phyloP scores from a whole-genome alignment of 257 asterid species.

The Solanum stenotomum region DNA sequence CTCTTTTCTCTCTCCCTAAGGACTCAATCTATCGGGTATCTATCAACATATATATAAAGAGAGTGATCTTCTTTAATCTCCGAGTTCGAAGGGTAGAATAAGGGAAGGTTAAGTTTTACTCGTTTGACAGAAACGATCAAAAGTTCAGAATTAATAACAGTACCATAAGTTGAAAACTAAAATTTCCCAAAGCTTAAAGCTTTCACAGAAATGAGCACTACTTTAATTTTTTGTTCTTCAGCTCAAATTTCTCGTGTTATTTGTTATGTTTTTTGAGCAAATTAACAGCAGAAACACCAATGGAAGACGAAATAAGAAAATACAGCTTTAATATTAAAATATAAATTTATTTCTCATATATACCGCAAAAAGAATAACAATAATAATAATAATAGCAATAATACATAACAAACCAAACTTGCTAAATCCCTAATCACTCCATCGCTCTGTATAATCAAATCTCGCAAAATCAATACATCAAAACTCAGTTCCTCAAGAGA shows the following conservation, averaged over 20 bases:
- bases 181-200: too few relatives aligned
- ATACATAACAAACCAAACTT: neutral
- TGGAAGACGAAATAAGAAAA: neutral
- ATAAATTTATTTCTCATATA: neutral
- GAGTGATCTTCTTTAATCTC: too few relatives aligned
- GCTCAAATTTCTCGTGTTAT: neutral
- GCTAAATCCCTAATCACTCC: neutral
- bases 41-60: too few relatives aligned
- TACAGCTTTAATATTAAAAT: neutral
- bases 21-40: too few relatives aligned
- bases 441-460: neutral
- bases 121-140: too few relatives aligned
- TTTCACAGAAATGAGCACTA: neutral
- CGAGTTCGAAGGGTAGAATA: too few relatives aligned
- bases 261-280: neutral
- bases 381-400: neutral
- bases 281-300: neutral
- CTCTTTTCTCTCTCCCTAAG: too few relatives aligned
- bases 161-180: neutral
- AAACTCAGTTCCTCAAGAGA: slow-evolving; percentile 16
- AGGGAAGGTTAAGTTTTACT: too few relatives aligned
- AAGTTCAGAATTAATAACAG: too few relatives aligned
- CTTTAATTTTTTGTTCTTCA: neutral
- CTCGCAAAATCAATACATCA: neutral
- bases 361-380: neutral